These are phyloP conservation scores for Monascus purpureus DNA, from an alignment of 495 filamentous ascomycete species.

Conservation along the genomic window DNA sequence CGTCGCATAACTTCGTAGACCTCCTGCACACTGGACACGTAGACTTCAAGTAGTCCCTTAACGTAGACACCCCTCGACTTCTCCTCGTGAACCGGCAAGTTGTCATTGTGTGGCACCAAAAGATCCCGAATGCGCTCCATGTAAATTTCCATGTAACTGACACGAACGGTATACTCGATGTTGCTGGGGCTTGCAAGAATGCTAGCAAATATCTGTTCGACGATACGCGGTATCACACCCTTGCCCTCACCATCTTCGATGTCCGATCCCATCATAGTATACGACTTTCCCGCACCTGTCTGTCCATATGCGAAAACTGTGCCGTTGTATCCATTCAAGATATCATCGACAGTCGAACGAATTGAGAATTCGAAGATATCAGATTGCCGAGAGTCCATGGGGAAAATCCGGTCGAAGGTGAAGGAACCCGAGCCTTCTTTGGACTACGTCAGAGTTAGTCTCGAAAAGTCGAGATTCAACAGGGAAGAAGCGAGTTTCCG, in stretches of 20 bases:
- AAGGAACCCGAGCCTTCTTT: slow-evolving; percentile 72
- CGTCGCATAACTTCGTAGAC: slow-evolving; percentile 96
- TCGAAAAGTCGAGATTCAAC: not conserved
- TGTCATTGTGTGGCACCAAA: slow-evolving; percentile 82
- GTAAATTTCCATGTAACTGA: slow-evolving; percentile 99
- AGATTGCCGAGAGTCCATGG: slow-evolving; percentile 70
- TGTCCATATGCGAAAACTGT: slow-evolving; percentile 98
- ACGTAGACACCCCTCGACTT: slow-evolving; percentile 94
- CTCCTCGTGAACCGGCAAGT: slow-evolving; percentile 92
- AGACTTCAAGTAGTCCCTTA: slow-evolving; percentile 87
- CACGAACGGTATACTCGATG: slow-evolving; percentile 94
- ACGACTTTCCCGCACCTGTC: slow-evolving; percentile 96
- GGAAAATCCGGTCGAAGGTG: slow-evolving; percentile 95
- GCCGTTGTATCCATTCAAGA: slow-evolving; percentile 97
- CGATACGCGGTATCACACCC: slow-evolving; percentile 93
- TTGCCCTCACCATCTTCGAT: slow-evolving; percentile 82
- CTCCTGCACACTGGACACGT: slow-evolving; percentile 88
- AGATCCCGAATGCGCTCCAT: slow-evolving; percentile 98
- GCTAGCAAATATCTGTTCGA: slow-evolving; percentile 94
- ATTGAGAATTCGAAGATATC: slow-evolving; percentile 98
- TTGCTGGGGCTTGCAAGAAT: slow-evolving; percentile 82
- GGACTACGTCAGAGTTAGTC: slow-evolving; percentile 39
- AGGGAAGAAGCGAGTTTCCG: not conserved
- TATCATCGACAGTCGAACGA: slow-evolving; percentile 88
- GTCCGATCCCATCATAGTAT: slow-evolving; percentile 97